Conservation (phyloP, 2,329 filamentous ascomycete species). For the Aspergillus aculeatus region DNA sequence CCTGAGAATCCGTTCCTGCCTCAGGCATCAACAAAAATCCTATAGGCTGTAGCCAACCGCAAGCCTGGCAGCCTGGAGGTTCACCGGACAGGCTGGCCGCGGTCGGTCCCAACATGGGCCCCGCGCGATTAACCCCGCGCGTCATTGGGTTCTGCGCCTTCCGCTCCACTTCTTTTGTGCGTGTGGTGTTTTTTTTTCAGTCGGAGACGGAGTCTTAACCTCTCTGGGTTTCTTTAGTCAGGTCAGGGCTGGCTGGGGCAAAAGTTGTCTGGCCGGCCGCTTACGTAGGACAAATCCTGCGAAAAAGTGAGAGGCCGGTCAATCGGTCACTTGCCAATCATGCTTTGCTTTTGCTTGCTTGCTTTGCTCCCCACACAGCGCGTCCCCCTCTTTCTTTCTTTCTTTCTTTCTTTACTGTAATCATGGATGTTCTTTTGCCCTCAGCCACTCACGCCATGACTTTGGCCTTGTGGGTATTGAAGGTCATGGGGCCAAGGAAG, state of each 20-base stretch:
- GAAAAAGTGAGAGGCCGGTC: no score
- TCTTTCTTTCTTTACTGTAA: neutral
- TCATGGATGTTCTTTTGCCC: neutral
- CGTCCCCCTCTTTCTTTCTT: neutral
- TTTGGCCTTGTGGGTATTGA: neutral
- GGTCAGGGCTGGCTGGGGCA: no score
- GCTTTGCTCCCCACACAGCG: no score
- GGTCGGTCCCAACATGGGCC: neutral
- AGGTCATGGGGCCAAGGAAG: slow-evolving; percentile 1
- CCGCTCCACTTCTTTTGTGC: no score
- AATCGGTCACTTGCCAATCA: neutral
- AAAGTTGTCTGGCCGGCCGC: neutral
- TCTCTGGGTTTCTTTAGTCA: neutral
- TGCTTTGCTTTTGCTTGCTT: no score
- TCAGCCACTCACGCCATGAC: slow-evolving; percentile 8
- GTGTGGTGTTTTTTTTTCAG: no score
- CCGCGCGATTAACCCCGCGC: neutral
- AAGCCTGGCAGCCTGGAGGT: no score
- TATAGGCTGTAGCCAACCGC: no score
- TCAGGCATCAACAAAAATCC: no score
- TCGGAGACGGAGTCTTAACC: neutral
- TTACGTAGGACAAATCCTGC: neutral
- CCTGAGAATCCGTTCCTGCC: no score
- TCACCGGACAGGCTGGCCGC: neutral
- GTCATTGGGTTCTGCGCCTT: slow-evolving; percentile 2